Conservation (phyloP, 2,329 filamentous ascomycete species). For the Coniochaeta sp. region DNA sequence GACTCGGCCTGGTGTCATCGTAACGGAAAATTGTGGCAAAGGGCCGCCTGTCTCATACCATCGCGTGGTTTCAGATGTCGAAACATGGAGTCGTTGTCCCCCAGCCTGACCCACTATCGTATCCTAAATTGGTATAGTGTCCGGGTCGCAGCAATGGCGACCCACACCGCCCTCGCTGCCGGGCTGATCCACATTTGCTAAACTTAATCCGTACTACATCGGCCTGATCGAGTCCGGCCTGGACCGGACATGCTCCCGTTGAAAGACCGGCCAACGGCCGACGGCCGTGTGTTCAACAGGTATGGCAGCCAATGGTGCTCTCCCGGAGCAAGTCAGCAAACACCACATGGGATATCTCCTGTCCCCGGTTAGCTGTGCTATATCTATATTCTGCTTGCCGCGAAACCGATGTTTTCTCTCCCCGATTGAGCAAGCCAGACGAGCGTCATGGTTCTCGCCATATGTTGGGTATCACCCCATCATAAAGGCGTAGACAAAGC, state of each 20-base stretch:
- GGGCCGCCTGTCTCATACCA: not conserved
- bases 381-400: too few species aligned
- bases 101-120: not conserved
- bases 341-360: too few species aligned
- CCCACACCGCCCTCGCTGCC: not conserved
- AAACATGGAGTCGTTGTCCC: not conserved
- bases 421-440: too few species aligned
- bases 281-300: not conserved
- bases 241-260: not conserved
- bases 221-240: too few species aligned
- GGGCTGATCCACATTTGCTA: not conserved
- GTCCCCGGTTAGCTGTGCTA: too few species aligned
- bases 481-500: too few species aligned
- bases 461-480: too few species aligned
- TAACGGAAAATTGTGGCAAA: not conserved
- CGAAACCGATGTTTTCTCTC: too few species aligned
- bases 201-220: not conserved
- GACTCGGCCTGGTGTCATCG: not conserved
- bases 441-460: too few species aligned
- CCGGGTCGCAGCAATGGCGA: not conserved
- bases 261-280: too few species aligned
- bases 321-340: too few species aligned
- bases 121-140: not conserved
- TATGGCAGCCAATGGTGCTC: too few species aligned
- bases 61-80: not conserved